These are phyloP conservation scores for Penicillium corylophilum DNA, from an alignment of 2,329 filamentous ascomycete genomes.

Conservation along the genomic window DNA sequence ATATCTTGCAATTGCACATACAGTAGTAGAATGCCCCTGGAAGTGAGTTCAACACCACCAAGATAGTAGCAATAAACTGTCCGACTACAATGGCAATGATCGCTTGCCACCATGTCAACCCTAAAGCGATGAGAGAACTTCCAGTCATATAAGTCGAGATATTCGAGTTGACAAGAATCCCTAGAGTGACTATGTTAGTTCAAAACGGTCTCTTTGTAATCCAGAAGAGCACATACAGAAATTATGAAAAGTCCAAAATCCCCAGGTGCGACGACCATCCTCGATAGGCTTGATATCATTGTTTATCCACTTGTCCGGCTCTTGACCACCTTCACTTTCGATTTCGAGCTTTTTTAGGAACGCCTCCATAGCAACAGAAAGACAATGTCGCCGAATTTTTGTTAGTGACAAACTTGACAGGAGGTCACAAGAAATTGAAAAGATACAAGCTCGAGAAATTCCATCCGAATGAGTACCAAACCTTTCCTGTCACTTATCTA, in stretches of 20 bases:
- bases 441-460: neutral
- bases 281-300: constrained; percentile 54
- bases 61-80: neutral
- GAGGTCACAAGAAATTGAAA: neutral
- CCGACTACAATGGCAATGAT: neutral
- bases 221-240: constrained; percentile 16
- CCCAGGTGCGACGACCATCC: constrained; percentile 45
- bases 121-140: neutral
- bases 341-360: neutral
- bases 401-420: neutral
- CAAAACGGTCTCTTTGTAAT: fast-evolving
- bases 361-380: neutral
- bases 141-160: neutral
- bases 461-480: neutral
- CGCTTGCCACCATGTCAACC: neutral
- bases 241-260: constrained; percentile 45
- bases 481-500: neutral
- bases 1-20: neutral
- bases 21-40: neutral
- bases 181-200: neutral
- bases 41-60: neutral
- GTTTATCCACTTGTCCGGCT: constrained; percentile 40
- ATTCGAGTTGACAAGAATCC: neutral
- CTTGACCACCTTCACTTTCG: neutral
- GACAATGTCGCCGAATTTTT: no score